Base-by-base conservation (phyloP, 2,329 filamentous ascomycete species). In the Cercospora zeina region DNA sequence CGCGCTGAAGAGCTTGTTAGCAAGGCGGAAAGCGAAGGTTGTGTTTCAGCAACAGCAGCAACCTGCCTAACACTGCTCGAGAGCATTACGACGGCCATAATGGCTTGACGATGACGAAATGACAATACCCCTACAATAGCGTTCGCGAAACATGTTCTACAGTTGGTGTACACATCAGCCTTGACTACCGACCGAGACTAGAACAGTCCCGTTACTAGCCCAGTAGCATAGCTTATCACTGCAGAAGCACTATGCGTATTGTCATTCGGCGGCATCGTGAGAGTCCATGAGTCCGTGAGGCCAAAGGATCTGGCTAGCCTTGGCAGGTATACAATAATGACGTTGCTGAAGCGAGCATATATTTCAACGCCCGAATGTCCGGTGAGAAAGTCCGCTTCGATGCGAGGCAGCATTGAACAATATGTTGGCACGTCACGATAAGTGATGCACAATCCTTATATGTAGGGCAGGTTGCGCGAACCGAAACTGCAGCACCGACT, bases 1-100 rank as follows among this genome's bases (percentile, higher is more conserved):
- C 2, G 90, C 92, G 0, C 87, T 97, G 78, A 97, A 97, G 79
- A 96, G 92, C 73, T 78, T 93, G 61, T 78, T 95, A 42, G 84
- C 87, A 54, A 69, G 66, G 62, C 59, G 69, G 9, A 71, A 69
- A 57, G 65, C 59, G 24, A 65, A 67, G 31, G 60, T 39, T 34
- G 54, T 59, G 54, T 33, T 45, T 21, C 39, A 55, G 34, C 31
- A 55, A 21, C 53, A 55, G 27, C 31, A 55, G 53, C 53, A 55
- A 37, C 19, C 53, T 24, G 34, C 21, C 33, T 55, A 42, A 24
- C 34, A 27, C 14, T 36, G 34, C 53, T 42, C 53, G 27, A 30
- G 31, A 54, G 30, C 49, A 51, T 30, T 33, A 33, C 49, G 30
- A 51, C 30, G 24, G 19, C 30, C 24, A 7, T 19, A 5, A 36